Percentiles rank a stretch among this genome's conserved stretches.
phyloP scores from a whole-genome alignment of 495 filamentous ascomycete species.

The Aspergillus haitiensis region DNA sequence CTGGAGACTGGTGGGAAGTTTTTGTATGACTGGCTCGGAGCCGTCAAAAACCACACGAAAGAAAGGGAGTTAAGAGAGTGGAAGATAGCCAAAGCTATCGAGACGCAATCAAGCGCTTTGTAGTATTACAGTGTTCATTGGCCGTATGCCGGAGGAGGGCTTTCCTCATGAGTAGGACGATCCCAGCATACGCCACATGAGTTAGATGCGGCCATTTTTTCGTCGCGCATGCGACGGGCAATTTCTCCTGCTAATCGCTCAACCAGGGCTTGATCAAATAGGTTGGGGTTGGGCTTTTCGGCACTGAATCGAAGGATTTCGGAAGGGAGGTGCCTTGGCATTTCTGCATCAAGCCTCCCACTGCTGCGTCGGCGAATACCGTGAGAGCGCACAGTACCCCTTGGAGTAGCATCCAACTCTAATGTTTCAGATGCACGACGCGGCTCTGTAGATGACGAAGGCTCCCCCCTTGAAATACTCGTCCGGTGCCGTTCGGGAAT shows the following conservation, averaged over 20 bases:
- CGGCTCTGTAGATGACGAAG: conserved; percentile 32
- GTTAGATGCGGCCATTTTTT: conserved; percentile 49
- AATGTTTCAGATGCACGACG: conserved; percentile 24
- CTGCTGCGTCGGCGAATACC: conserved; percentile 14
- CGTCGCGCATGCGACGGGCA: conserved; percentile 77
- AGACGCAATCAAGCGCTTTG: conserved; percentile 4
- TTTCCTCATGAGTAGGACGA: conserved; percentile 39
- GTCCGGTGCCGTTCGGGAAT: conserved; percentile 43
- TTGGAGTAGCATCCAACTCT: conserved; percentile 44
- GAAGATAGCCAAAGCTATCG: conserved; percentile 4
- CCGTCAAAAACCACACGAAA: conserved; percentile 18
- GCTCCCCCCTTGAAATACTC: conserved; percentile 37
- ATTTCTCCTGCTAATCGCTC: conserved; percentile 91
- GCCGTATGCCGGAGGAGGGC: conserved; percentile 48
- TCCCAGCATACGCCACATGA: conserved; percentile 44
- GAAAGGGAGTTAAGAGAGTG: conserved; percentile 12
- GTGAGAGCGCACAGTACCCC: conserved; percentile 29
- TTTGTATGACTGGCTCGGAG: not conserved
- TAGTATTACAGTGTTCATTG: conserved; percentile 33
- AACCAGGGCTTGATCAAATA: conserved; percentile 84
- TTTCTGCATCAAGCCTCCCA: conserved; percentile 38
- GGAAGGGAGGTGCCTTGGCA: conserved; percentile 37
- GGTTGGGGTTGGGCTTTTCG: conserved; percentile 45
- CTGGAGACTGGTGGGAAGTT: conserved; percentile 20
- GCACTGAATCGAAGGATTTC: conserved; percentile 39